Conservation (phyloP, 2,329 filamentous ascomycete genomes). For the Penicillium sp. region DNA sequence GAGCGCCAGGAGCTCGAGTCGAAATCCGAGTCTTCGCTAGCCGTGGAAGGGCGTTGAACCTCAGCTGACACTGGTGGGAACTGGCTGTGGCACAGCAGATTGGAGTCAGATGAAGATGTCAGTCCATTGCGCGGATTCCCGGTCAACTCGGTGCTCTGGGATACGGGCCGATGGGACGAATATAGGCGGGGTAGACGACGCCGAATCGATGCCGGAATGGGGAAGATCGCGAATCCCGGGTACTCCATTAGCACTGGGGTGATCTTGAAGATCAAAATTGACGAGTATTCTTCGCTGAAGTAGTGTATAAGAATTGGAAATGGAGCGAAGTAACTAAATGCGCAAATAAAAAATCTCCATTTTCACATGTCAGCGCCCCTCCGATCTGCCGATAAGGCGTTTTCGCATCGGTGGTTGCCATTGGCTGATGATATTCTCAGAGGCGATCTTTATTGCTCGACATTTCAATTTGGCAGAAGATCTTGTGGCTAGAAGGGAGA, state of each 20-base stretch:
- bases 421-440: background rate
- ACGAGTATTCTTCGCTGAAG: background rate
- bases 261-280: background rate
- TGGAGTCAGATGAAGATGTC: conserved; percentile 19
- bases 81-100: conserved; percentile 10
- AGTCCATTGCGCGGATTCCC: conserved; percentile 8
- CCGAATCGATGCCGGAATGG: conserved; percentile 31
- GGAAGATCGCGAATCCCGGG: conserved; percentile 18
- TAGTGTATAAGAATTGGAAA: background rate
- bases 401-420: background rate
- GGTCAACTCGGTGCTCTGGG: conserved; percentile 5
- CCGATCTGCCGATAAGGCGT: background rate
- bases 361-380: background rate
- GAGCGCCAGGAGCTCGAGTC: conserved; percentile 18
- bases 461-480: too few species aligned
- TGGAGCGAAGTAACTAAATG: background rate
- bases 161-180: conserved; percentile 17
- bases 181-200: conserved; percentile 29
- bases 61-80: background rate
- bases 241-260: conserved; percentile 18
- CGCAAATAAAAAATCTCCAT: background rate
- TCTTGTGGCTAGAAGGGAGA: too few species aligned
- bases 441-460: background rate
- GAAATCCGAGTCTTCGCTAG: conserved; percentile 23
- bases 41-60: conserved; percentile 19